phyloP scores from a whole-genome alignment of 768 basidiomycete species.

The Pleurotus tuoliensis region DNA sequence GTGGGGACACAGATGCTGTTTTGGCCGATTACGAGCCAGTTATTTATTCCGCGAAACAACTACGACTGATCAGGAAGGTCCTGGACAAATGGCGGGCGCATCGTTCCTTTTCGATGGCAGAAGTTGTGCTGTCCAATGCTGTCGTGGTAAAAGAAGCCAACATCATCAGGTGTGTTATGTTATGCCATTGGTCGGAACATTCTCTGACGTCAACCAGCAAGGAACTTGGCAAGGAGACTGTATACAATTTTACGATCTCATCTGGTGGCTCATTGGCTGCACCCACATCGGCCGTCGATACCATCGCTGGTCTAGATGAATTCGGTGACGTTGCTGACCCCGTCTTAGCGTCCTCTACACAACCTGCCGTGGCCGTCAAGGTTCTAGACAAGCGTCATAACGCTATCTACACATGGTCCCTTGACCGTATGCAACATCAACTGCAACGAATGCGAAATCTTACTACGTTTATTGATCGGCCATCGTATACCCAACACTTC shows the following conservation, averaged over 20 bases:
- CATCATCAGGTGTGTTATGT: constrained; percentile 66
- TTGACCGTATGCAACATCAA: constrained; percentile 84
- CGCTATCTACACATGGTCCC: constrained; percentile 89
- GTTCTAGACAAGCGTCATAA: constrained; percentile 85
- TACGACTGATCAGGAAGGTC: constrained; percentile 78
- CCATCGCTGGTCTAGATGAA: constrained; percentile 82
- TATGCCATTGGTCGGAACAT: not conserved
- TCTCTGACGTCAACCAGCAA: constrained; percentile 44
- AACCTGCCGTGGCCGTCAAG: constrained; percentile 86
- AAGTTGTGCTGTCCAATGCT: constrained; percentile 79
- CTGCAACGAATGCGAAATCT: constrained; percentile 92
- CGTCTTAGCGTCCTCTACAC: constrained; percentile 63
- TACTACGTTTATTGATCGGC: constrained; percentile 85
- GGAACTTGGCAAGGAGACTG: constrained; percentile 81
- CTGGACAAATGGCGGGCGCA: constrained; percentile 84
- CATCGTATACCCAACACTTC: constrained; percentile 92
- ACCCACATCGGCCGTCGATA: constrained; percentile 80
- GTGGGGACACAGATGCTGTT: constrained; percentile 69
- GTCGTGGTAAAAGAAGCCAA: constrained; percentile 92
- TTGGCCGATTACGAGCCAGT: constrained; percentile 70
- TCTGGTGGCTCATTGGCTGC: constrained; percentile 75
- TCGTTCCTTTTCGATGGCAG: constrained; percentile 89
- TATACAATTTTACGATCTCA: constrained; percentile 91
- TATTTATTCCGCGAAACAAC: constrained; percentile 78
- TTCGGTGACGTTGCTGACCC: constrained; percentile 93